Percentiles rank a stretch among this genome's conserved stretches.
phyloP scores from a whole-genome alignment of 2,329 filamentous ascomycete genomes.

The Claviceps sp. region DNA sequence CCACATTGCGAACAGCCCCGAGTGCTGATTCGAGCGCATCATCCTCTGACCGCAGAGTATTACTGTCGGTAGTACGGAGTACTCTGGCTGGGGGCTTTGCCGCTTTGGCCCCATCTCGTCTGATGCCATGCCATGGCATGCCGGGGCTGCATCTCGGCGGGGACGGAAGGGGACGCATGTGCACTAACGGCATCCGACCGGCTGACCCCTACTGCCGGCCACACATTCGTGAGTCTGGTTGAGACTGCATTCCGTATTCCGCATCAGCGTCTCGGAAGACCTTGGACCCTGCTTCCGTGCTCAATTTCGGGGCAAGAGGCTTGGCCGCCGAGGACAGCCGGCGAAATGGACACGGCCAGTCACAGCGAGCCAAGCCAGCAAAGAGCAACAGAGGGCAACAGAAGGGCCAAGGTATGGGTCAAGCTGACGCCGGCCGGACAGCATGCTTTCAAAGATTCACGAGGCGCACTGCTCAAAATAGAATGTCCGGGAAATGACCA shows the following conservation, averaged over 20 bases:
- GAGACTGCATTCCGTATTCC: not conserved
- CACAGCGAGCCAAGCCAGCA: not conserved
- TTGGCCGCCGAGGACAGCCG: not conserved
- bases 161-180: not conserved
- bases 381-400: not conserved
- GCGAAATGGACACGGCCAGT: not conserved
- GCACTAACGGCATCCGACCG: not conserved
- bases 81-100: too few species aligned
- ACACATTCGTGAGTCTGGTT: not conserved
- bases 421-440: not conserved
- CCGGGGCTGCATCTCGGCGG: not conserved
- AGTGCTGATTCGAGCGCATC: too few species aligned
- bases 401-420: not conserved
- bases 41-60: too few species aligned
- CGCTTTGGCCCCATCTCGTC: not conserved
- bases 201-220: not conserved
- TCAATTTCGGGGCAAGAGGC: not conserved
- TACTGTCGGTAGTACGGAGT: too few species aligned
- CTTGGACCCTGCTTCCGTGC: not conserved
- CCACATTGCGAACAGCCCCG: too few species aligned
- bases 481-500: not conserved
- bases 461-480: too few species aligned
- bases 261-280: not conserved
- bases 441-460: too few species aligned
- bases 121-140: not conserved